Percentiles rank a stretch among this genome's conserved stretches.
phyloP scores from a whole-genome alignment of 208 protist genomes.

The Crithidia brevicula region DNA sequence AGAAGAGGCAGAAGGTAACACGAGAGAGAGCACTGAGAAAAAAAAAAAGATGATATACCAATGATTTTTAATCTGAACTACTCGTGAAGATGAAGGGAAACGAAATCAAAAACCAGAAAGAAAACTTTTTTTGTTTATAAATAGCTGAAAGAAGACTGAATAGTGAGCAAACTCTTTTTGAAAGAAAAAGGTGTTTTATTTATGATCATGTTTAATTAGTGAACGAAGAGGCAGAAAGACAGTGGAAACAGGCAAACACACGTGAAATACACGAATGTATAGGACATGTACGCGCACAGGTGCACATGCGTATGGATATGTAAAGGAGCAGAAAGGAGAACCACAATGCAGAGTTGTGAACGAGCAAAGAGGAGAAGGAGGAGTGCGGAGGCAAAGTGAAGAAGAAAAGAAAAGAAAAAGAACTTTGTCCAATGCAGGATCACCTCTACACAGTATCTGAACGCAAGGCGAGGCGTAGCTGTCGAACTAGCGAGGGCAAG shows the following conservation, averaged over 20 bases:
- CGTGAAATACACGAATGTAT: too few species aligned
- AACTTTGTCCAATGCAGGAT: neutral
- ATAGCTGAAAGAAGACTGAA: slow-evolving; percentile 13
- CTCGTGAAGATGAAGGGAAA: neutral
- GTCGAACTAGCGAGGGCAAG: too few species aligned
- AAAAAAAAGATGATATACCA: slow-evolving; percentile 7
- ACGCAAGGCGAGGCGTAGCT: too few species aligned
- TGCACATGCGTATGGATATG: too few species aligned
- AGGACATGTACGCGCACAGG: too few species aligned
- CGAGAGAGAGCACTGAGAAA: too few species aligned
- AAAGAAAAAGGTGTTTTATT: too few species aligned
- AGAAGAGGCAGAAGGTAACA: too few species aligned
- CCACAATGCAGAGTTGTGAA: neutral
- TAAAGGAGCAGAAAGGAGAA: neutral
- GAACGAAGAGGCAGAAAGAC: too few species aligned
- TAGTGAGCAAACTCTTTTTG: too few species aligned
- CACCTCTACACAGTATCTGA: neutral
- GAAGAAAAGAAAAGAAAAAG: neutral
- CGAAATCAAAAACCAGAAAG: neutral
- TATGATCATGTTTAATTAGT: too few species aligned
- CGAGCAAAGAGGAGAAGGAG: neutral
- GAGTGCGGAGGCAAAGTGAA: neutral
- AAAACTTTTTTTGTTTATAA: slow-evolving; percentile 10
- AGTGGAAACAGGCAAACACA: too few species aligned
- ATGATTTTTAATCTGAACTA: slow-evolving; percentile 3